Evolutionary conservation across 2,329 filamentous ascomycete species (phyloP).

Genomic region (Orbilia javanica): DNA sequence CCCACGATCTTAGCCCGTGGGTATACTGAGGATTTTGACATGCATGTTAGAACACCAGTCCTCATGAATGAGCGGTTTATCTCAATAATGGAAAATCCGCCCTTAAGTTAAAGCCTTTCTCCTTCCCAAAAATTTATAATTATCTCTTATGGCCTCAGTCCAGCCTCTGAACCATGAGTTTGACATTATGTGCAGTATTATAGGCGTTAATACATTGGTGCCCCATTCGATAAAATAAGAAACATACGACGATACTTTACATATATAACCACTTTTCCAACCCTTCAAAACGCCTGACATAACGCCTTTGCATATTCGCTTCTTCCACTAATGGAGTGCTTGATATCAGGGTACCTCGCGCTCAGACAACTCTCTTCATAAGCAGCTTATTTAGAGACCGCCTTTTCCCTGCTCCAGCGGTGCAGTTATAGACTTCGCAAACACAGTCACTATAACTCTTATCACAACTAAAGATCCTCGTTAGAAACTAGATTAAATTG

Average conservation of each 20-base stretch:
- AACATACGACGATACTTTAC: not conserved
- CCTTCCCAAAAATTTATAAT: not conserved
- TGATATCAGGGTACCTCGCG: not conserved
- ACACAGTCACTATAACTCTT: slow-evolving; percentile 17
- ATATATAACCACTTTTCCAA: not conserved
- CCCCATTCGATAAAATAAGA: no score
- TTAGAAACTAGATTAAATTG: not conserved
- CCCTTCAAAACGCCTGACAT: not conserved
- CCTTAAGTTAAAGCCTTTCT: no score
- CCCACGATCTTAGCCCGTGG: not conserved
- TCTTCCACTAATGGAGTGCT: not conserved
- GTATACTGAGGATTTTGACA: no score
- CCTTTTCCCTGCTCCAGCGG: not conserved
- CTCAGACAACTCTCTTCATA: not conserved
- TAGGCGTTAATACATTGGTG: no score
- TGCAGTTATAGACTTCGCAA: slow-evolving; percentile 42
- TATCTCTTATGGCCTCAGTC: not conserved
- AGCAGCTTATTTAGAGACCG: not conserved
- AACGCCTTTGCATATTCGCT: not conserved
- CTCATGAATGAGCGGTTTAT: no score
- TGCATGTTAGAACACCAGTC: no score
- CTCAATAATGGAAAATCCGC: no score
- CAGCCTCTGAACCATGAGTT: no score
- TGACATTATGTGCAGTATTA: not conserved
- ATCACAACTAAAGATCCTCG: slow-evolving; percentile 28